Evolutionary conservation across 805 yeast genomes (phyloP), one percentile per base, ranked within the genome.

Genomic region (Saccharomycopsis schoenii): DNA sequence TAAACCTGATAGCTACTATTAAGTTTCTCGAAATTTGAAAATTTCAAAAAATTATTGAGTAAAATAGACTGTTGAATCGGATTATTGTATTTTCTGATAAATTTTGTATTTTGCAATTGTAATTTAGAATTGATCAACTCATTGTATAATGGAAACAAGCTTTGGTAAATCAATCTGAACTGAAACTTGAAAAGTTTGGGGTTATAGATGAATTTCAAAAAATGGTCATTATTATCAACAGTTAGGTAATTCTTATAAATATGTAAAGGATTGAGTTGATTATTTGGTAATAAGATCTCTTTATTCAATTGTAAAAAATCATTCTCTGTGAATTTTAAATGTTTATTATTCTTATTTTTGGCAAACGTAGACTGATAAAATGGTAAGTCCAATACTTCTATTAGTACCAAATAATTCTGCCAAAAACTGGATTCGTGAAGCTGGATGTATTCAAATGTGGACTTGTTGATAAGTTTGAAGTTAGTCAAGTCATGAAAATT

Each of bases 51-150:
- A 58, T 77, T 77, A 19, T 70, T 68, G 41, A 82, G 68, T 1
- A 80, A 72, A 56, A 70, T 70, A 6, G 84, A 80, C 64, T 82
- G 86, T 11, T 80, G 80, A 58, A 77, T 78, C 0, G 86, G 85
- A 19, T 78, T 74, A 17, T 75, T 73, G 65, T 71, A 82, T 17
- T 72, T 74, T 58, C 72, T 74, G 68, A 82, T 80, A n/a, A 81
- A 72, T 37, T 72, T 68, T 10, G 83, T 74, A 57, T 74, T 75
- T 47, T 74, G 73, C 61, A 74, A 78, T 4, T 60, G 61, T 14
- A 78, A 69, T 58, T 71, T 71, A 62, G 79, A 75, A 10, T 71
- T 65, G 19, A 74, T 72, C 29, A 82, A 68, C 63, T 82, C 84
- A n/a, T 66, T 66, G 68, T 81, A 82, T 62, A 77, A 77, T 9